These are phyloP conservation scores for Microcos paniculata DNA, from an alignment of 345 rosid genomes.

Conservation along the genomic window DNA sequence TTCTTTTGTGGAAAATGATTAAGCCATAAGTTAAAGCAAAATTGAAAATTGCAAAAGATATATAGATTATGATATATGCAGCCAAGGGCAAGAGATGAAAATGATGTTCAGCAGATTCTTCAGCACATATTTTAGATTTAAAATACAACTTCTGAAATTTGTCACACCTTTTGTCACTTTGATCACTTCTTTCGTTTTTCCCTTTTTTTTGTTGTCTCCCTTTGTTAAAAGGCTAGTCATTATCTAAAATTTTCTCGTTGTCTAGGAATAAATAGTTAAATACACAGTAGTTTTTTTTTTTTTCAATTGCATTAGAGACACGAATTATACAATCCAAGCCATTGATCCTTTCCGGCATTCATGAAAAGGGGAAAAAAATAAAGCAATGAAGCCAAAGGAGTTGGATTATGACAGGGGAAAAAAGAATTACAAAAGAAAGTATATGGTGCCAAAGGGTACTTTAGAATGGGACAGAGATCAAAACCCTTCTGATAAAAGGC, in stretches of 20 bases:
- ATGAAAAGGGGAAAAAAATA: neutral
- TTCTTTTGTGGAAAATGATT: neutral
- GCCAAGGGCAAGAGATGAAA: slow-evolving; percentile 6
- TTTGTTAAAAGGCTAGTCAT: slow-evolving; percentile 9
- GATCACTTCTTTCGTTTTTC: neutral
- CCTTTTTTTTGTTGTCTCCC: neutral
- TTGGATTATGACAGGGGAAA: slow-evolving; percentile 10
- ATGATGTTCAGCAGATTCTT: slow-evolving; percentile 14
- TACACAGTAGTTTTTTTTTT: neutral
- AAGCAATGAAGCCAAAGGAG: slow-evolving; percentile 19
- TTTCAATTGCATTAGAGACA: neutral
- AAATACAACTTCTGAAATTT: slow-evolving; percentile 4
- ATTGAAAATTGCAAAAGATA: neutral
- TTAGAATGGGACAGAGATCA: slow-evolving; percentile 19
- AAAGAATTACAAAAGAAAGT: neutral
- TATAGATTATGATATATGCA: neutral
- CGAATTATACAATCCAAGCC: neutral
- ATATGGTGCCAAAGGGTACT: neutral
- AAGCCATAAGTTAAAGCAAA: neutral
- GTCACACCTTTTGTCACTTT: slow-evolving; percentile 12
- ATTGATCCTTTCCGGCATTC: neutral
- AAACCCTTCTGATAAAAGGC: slow-evolving; percentile 9
- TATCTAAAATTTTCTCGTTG: slow-evolving; percentile 5
- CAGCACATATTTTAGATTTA: neutral
- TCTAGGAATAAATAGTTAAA: slow-evolving; percentile 14